phyloP scores from a whole-genome alignment of 2,329 filamentous ascomycete species.

The Geoglossum cookeanum region DNA sequence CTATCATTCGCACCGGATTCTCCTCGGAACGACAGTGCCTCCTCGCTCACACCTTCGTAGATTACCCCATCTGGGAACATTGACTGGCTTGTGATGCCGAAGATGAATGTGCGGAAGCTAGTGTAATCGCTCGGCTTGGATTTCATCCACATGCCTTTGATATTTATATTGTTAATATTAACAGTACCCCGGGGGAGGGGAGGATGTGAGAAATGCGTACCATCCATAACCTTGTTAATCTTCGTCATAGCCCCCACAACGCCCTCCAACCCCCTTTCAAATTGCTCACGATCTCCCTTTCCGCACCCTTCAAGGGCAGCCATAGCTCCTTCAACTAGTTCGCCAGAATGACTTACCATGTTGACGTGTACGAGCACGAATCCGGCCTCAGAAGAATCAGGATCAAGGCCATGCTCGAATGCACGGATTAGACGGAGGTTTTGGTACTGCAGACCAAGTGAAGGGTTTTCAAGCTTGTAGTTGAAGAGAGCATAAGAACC shows the following conservation, averaged over 20 bases:
- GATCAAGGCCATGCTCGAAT: conserved; percentile 78
- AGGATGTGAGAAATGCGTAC: conserved; percentile 19
- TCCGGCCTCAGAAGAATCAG: conserved; percentile 73
- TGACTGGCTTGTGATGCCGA: conserved; percentile 78
- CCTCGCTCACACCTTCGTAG: conserved; percentile 64
- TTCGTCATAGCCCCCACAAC: conserved; percentile 45
- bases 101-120: conserved; percentile 89
- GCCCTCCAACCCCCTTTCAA: conserved; percentile 44
- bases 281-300: conserved; percentile 27
- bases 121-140: conserved; percentile 72
- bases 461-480: conserved; percentile 38
- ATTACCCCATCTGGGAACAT: conserved; percentile 90
- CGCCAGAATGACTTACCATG: conserved; percentile 77
- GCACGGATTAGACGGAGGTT: conserved; percentile 72
- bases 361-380: conserved; percentile 93
- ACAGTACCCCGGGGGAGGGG: neutral
- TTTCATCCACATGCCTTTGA: conserved; percentile 65
- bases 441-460: conserved; percentile 33
- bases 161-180: neutral
- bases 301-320: conserved; percentile 38
- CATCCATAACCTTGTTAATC: conserved; percentile 66
- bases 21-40: conserved; percentile 67
- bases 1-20: conserved; percentile 89
- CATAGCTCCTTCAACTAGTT: conserved; percentile 54
- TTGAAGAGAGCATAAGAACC: conserved; percentile 44